Conservation (phyloP, 2,329 filamentous ascomycete species). For the Graphilbum ipis-grandicollis region DNA sequence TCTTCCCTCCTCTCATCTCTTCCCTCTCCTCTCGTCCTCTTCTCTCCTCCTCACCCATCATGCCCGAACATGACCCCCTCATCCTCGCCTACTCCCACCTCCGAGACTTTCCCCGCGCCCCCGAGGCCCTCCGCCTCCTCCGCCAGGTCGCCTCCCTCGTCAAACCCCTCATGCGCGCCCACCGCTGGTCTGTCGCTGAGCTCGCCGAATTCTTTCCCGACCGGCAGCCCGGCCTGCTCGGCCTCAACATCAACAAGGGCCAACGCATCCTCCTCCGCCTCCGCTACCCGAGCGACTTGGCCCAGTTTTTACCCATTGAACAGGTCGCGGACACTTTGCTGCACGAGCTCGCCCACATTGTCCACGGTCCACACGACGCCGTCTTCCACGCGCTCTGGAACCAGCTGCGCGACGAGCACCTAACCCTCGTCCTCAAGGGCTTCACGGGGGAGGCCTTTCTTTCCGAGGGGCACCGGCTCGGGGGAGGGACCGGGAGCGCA, state of each 20-base stretch:
- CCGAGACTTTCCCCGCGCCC: constrained; percentile 24
- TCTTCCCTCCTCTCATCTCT: background rate
- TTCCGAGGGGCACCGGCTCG: constrained; percentile 55
- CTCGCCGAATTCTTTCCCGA: constrained; percentile 75
- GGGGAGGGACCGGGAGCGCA: constrained; percentile 29
- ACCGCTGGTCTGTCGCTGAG: constrained; percentile 61
- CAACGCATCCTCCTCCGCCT: constrained; percentile 69
- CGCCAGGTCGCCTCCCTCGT: constrained; percentile 74
- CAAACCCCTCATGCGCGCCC: constrained; percentile 86
- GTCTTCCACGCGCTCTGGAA: constrained; percentile 81
- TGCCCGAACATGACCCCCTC: constrained; percentile 26
- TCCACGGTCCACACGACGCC: constrained; percentile 65
- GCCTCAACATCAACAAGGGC: constrained; percentile 62
- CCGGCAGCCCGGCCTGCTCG: constrained; percentile 55
- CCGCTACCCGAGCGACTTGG: constrained; percentile 55
- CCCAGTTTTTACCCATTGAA: constrained; percentile 65
- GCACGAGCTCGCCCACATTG: constrained; percentile 82
- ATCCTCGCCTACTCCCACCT: constrained; percentile 32
- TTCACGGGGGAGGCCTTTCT: constrained; percentile 87
- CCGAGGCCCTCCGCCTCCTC: constrained; percentile 41
- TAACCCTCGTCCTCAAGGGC: constrained; percentile 58
- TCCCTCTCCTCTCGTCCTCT: background rate
- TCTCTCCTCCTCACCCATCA: constrained; percentile 8
- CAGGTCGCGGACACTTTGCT: constrained; percentile 79
- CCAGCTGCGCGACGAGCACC: constrained; percentile 71